Conservation (phyloP, 306 rosid species). For the Medicago lupulina region DNA sequence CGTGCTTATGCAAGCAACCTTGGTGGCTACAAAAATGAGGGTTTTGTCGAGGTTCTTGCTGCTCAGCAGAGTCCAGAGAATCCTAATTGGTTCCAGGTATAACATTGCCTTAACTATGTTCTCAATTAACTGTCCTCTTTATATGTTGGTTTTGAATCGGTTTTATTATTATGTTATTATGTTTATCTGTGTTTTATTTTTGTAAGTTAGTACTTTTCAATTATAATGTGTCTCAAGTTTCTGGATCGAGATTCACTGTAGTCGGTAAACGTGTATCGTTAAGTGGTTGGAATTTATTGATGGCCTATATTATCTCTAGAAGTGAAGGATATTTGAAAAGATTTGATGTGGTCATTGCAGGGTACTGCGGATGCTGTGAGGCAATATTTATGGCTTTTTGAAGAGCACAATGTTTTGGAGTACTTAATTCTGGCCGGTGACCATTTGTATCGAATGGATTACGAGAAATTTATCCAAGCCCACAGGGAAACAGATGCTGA, state of each 20-base stretch:
- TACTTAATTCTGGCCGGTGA: slow-evolving; percentile 90
- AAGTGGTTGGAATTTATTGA: background rate
- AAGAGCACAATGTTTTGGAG: slow-evolving; percentile 95
- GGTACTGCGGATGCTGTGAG: slow-evolving; percentile 99
- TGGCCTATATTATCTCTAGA: slow-evolving; percentile 1
- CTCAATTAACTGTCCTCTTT: background rate
- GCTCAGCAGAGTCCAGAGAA: slow-evolving; percentile 99
- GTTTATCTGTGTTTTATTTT: too few species aligned
- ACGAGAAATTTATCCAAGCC: slow-evolving; percentile 94
- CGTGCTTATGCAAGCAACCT: slow-evolving; percentile 96
- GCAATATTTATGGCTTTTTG: slow-evolving; percentile 95
- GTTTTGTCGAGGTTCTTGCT: slow-evolving; percentile 97
- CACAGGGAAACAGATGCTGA: slow-evolving; percentile 97
- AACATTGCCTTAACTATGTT: slow-evolving; percentile 7
- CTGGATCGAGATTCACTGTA: too few species aligned
- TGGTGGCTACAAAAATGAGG: slow-evolving; percentile 97
- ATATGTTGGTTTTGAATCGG: background rate
- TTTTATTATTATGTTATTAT: too few species aligned
- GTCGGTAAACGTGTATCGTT: too few species aligned
- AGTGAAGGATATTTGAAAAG: slow-evolving; percentile 18
- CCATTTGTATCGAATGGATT: slow-evolving; percentile 95
- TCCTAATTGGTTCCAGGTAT: slow-evolving; percentile 99
- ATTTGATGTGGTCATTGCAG: slow-evolving; percentile 45
- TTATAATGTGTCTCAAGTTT: background rate
- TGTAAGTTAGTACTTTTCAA: too few species aligned